Evolutionary conservation across 495 filamentous ascomycete genomes (phyloP).

Genomic region (Penicillium subrubescens): DNA sequence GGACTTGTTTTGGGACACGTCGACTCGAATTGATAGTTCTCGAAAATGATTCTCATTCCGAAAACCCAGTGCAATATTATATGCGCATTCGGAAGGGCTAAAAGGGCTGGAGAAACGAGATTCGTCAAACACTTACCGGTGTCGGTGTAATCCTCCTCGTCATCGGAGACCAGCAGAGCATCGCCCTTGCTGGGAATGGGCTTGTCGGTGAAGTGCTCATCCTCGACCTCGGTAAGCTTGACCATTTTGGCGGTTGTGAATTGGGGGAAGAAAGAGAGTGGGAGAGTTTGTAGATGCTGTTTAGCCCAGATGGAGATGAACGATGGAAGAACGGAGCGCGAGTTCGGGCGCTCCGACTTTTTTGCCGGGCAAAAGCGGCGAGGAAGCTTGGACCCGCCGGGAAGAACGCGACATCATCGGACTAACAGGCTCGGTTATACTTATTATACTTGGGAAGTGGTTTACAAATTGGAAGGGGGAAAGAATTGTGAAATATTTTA

Average conservation of each 20-base stretch:
- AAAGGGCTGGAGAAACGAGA: slow-evolving; percentile 3
- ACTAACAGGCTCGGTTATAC: not conserved
- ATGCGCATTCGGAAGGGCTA: slow-evolving; percentile 1
- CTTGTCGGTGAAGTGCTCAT: slow-evolving; percentile 86
- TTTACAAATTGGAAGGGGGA: not conserved
- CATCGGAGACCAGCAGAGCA: slow-evolving; percentile 60
- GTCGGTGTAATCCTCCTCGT: slow-evolving; percentile 89
- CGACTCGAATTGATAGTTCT: not conserved
- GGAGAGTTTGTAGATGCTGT: slow-evolving; percentile 16
- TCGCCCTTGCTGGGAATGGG: slow-evolving; percentile 60
- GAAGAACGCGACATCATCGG: slow-evolving; percentile 22
- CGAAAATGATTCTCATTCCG: not conserved
- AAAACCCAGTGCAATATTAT: slow-evolving; percentile 12
- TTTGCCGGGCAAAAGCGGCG: slow-evolving; percentile 51
- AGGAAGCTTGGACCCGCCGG: slow-evolving; percentile 35
- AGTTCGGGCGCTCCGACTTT: slow-evolving; percentile 43
- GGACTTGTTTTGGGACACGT: not conserved
- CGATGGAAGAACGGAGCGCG: slow-evolving; percentile 34
- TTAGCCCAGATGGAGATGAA: slow-evolving; percentile 16
- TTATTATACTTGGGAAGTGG: not conserved
- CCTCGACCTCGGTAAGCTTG: slow-evolving; percentile 91
- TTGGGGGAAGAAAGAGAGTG: slow-evolving; percentile 14
- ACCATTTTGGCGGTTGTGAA: slow-evolving; percentile 71
- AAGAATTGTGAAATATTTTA: slow-evolving; percentile 25
- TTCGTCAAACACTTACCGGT: slow-evolving; percentile 62